A percentile compares a stretch with the other conserved stretches of the same genome.
Conservation (phyloP, 352 stramenopile species). For the Achlya hypogyna region DNA sequence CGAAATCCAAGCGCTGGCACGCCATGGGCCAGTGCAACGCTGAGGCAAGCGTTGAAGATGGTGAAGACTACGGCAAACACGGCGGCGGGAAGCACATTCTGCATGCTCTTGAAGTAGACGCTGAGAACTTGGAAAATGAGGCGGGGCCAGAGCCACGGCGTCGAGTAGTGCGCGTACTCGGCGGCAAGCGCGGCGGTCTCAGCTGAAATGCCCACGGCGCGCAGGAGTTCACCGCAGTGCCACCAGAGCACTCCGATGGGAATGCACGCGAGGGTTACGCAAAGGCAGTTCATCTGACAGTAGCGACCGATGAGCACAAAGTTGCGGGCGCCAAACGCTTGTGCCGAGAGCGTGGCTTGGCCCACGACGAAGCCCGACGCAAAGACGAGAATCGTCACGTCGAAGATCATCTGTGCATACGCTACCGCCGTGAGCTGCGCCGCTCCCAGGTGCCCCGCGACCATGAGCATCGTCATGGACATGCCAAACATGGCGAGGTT, state of each 20-base stretch:
- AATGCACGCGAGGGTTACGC: constrained; percentile 51
- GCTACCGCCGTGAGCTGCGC: constrained; percentile 68
- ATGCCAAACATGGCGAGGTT: constrained; percentile 75
- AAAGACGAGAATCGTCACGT: constrained; percentile 71
- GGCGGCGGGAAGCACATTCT: constrained; percentile 62
- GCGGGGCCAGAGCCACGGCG: constrained; percentile 64
- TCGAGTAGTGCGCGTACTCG: constrained; percentile 53
- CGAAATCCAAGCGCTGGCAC: constrained; percentile 58
- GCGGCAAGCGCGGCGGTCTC: constrained; percentile 35
- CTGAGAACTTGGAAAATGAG: constrained; percentile 69
- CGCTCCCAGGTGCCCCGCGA: constrained; percentile 71
- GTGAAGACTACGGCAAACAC: constrained; percentile 49
- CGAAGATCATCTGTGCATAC: constrained; percentile 71
- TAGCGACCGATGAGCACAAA: constrained; percentile 55
- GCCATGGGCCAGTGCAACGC: constrained; percentile 51
- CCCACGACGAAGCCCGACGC: constrained; percentile 74
- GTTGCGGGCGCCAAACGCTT: constrained; percentile 80
- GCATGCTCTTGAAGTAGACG: constrained; percentile 72
- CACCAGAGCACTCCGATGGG: constrained; percentile 68
- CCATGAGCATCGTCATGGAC: constrained; percentile 68
- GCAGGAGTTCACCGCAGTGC: constrained; percentile 53
- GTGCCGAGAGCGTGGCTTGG: constrained; percentile 71
- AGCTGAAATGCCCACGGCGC: constrained; percentile 29
- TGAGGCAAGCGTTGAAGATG: constrained; percentile 47
- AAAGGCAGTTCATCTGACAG: constrained; percentile 42